Base-by-base conservation (phyloP, 1,284 basidiomycete genomes). In the Ceratobasidium sp. region DNA sequence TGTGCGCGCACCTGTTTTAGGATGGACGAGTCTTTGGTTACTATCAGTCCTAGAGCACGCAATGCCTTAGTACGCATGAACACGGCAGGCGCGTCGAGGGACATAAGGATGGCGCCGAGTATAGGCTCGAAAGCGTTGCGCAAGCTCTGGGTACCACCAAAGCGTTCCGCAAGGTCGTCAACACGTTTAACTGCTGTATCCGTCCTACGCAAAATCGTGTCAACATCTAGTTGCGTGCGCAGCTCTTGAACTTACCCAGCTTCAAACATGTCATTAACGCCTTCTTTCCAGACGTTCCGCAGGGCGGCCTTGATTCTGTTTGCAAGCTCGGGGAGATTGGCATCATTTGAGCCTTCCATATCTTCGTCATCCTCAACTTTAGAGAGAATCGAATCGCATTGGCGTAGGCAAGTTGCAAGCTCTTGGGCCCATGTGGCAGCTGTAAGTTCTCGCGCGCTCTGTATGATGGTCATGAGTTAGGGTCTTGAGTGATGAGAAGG, bases 1-100 rank as follows among this genome's bases (percentile, higher is more conserved):
- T 67, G 8, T 52, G 7, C 1, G 86, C 90, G 73, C 80, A 95
- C 95, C 61, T 89, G 86, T 6, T 89, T 88, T 25, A 98, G 86
- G 22, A 97, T 90, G n/a, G 89, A 90, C 0, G 95, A 90, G 83
- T 98, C 96, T 77, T 92, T 92, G 0, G 91, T 93, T 37, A 97
- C 90, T 62, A 98, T 92, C 80, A 93, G 90, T 2, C 95, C 92
- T 11, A 98, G 86, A 0, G 95, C 95, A 67, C 93, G 89, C 54
- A 98, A 85, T 0, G 96, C 96, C 82, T 98, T 98, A 0, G 95
- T 96, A 46, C 96, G 89, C 86, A 96, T 92, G 80, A 92, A 94
- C 32, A 97, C 95, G 1, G 91, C 89, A 1, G 92, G 88, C 0
- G 93, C 91, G 81, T 96, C 94, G 78, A 97, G 87, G 1, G 94